Evolutionary conservation across 768 basidiomycete species (phyloP), one percentile per base, ranked within the genome.

Genomic region (Obba rivulosa): DNA sequence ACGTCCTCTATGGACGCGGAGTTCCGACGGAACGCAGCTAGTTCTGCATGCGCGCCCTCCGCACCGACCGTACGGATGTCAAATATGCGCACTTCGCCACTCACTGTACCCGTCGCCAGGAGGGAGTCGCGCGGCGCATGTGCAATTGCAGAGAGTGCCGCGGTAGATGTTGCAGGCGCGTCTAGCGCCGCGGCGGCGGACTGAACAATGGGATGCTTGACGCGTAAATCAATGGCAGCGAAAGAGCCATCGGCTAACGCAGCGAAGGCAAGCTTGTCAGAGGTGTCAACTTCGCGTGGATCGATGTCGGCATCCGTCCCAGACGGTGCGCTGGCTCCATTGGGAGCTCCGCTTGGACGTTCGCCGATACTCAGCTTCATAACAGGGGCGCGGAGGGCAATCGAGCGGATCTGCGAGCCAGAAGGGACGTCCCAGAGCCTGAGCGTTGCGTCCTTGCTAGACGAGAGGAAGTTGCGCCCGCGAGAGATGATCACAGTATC

Each of bases 341-440:
- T 58, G 17, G 61, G 61, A 2, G 61, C 37, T 23, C 51, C 58
- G 17, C 55, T 61, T 25, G 60, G 67, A 23, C 66, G 65, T 38
- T 72, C 67, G 2, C 77, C 78, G 1, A 77, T 47, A 35, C 65
- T 69, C 50, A 79, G 73, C 17, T 70, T 70, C 23, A 69, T 65
- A 18, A 81, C 69, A 7, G 75, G 74, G 0, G 74, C 63, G 3
- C 66, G 64, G 1, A 53, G 34, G 3, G 47, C 42, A 43, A 85
- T 51, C 11, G 76, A 67, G 9, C 71, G 60, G 8, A 81, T 71
- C 49, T 74, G 70, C 18, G 69, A 62, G 2, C 76, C 77, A 8
- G 71, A 68, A 2, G 79, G 73, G 8, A 89, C 78, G 52, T 88
- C 83, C 88, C 89, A 90, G 3, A 88, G 67, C 41, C 80, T 74